These are phyloP conservation scores for Arachnopeziza araneosa DNA, from an alignment of 2,329 filamentous ascomycete genomes.

Conservation along the genomic window DNA sequence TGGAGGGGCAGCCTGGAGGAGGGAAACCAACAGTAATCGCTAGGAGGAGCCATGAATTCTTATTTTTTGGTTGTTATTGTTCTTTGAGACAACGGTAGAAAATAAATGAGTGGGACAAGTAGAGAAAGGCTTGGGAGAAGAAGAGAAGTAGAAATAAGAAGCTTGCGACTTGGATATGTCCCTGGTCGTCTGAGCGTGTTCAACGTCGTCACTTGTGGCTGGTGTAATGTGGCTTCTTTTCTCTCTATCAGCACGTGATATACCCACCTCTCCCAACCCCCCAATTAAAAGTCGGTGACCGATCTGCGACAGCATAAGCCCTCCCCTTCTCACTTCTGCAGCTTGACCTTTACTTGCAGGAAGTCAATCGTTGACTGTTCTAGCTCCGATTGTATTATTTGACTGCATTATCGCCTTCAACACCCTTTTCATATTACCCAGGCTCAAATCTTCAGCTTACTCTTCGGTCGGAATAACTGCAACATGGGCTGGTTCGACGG, in stretches of 20 bases:
- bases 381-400: not conserved
- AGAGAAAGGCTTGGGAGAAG: not conserved
- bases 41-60: not conserved
- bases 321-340: not conserved
- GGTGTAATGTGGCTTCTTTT: not conserved
- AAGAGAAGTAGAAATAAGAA: not conserved
- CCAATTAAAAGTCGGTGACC: not conserved
- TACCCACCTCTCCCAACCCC: not conserved
- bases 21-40: not conserved
- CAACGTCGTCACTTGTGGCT: not conserved
- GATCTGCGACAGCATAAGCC: not conserved
- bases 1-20: not conserved
- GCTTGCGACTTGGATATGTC: not conserved
- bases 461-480: not conserved
- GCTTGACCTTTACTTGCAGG: not conserved
- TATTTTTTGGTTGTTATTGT: not conserved
- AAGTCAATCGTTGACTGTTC: not conserved
- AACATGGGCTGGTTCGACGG: slow-evolving; percentile 43
- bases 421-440: not conserved
- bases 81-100: not conserved
- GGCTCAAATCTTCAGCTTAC: not conserved
- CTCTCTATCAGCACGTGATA: not conserved
- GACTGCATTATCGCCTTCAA: not conserved
- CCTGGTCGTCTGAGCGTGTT: not conserved
- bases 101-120: not conserved